These are phyloP conservation scores for Umbelopsis isabellina DNA, from an alignment of 192 early-diverging fungal genomes.

Conservation along the genomic window DNA sequence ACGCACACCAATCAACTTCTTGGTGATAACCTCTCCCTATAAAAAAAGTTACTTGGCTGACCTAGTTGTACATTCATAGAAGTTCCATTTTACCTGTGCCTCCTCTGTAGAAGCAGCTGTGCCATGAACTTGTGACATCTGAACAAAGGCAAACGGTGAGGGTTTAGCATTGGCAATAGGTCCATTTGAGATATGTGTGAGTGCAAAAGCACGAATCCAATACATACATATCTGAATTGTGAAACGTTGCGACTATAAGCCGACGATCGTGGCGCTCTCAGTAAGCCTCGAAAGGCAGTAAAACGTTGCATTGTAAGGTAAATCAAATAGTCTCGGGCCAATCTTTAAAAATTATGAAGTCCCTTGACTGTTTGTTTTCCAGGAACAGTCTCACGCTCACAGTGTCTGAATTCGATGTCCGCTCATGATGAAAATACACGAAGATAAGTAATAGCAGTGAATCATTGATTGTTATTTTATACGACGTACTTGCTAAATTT, in stretches of 20 bases:
- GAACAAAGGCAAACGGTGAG: background rate
- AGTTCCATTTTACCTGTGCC: background rate
- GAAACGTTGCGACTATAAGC: background rate
- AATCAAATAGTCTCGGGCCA: background rate
- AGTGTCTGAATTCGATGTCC: too few species aligned
- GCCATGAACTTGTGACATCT: slow-evolving; percentile 15
- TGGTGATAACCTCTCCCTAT: slow-evolving; percentile 20
- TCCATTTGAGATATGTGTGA: too few species aligned
- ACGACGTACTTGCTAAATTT: too few species aligned
- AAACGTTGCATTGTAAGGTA: background rate
- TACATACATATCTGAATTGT: slow-evolving; percentile 22
- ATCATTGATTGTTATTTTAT: too few species aligned
- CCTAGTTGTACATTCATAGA: background rate
- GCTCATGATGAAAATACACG: too few species aligned
- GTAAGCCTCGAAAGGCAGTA: background rate
- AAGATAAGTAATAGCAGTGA: too few species aligned
- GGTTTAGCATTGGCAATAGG: too few species aligned
- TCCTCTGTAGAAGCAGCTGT: slow-evolving; percentile 20
- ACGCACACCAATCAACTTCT: slow-evolving; percentile 51
- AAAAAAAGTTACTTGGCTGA: background rate
- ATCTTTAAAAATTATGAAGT: background rate
- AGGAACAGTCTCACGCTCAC: slow-evolving; percentile 3
- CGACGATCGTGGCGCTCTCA: background rate
- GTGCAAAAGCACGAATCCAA: background rate
- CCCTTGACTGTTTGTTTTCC: slow-evolving; percentile 15